A percentile compares a stretch with the other conserved stretches of the same genome.
Evolutionary conservation across 495 filamentous ascomycete species (phyloP).

Genomic region (Bacidia rubella): DNA sequence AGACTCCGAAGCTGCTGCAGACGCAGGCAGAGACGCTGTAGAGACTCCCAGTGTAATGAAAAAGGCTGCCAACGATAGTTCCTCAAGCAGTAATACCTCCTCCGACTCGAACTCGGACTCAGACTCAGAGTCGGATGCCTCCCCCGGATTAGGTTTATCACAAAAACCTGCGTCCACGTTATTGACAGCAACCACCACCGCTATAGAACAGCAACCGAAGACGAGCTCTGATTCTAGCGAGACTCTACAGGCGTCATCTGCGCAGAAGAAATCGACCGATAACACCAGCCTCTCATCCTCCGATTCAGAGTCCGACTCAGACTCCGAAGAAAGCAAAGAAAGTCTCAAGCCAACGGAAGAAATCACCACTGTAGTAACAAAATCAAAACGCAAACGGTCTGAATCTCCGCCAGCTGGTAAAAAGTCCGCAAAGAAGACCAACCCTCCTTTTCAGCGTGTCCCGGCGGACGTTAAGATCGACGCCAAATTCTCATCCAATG

Average conservation of each 20-base stretch:
- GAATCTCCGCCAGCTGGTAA: constrained; percentile 32
- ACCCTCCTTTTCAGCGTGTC: constrained; percentile 23
- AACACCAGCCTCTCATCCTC: constrained; percentile 22
- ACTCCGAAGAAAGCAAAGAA: constrained; percentile 17
- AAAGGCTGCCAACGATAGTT: background rate
- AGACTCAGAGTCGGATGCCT: background rate
- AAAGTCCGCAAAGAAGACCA: constrained; percentile 38
- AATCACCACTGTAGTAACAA: background rate
- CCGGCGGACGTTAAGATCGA: constrained; percentile 29
- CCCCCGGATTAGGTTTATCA: too few species aligned
- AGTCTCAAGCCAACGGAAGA: background rate
- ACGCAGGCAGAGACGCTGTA: too few species aligned
- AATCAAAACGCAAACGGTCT: constrained; percentile 28
- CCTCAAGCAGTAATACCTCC: constrained; percentile 12
- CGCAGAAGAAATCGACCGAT: background rate
- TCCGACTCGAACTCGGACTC: background rate
- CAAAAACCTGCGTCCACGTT: too few species aligned
- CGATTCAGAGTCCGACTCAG: constrained; percentile 19
- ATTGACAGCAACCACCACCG: background rate
- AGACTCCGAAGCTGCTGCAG: constrained; percentile 14
- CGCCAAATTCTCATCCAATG: constrained; percentile 48
- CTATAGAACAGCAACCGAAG: background rate
- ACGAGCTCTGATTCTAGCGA: background rate
- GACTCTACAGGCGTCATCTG: background rate
- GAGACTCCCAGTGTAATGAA: too few species aligned